A percentile compares a stretch with the other conserved stretches of the same genome.
Evolutionary conservation across 2,329 filamentous ascomycete genomes (phyloP).

Genomic region (Amauroascus niger): DNA sequence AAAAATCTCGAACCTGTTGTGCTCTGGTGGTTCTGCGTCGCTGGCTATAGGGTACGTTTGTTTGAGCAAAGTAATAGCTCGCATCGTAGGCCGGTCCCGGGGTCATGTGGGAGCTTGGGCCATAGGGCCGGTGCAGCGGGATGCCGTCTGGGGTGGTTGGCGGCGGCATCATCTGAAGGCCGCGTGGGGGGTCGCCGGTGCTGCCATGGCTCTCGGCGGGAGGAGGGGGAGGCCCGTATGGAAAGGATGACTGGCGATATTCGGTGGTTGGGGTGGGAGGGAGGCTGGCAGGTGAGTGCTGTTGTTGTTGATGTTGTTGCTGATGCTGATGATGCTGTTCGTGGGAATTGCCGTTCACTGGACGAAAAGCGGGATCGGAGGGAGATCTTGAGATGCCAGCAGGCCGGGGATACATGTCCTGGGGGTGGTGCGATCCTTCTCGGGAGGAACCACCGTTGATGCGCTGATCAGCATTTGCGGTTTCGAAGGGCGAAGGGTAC

Average conservation of each 20-base stretch:
- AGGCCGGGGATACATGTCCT: conserved; percentile 20
- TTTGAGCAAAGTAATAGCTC: conserved; percentile 25
- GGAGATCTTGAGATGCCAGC: background rate
- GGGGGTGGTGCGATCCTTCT: conserved; percentile 16
- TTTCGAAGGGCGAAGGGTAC: conserved; percentile 6
- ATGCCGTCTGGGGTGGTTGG: conserved; percentile 11
- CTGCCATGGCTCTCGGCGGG: conserved; percentile 22
- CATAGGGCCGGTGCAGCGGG: conserved; percentile 16
- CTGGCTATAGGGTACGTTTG: conserved; percentile 20
- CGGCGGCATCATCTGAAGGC: conserved; percentile 26
- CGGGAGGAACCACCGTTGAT: conserved; percentile 25
- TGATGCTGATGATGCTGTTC: too few relatives aligned
- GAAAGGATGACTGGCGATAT: conserved; percentile 3
- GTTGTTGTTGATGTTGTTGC: too few relatives aligned
- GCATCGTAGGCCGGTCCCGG: conserved; percentile 28
- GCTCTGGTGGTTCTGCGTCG: conserved; percentile 34
- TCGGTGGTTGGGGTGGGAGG: conserved; percentile 7
- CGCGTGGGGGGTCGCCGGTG: conserved; percentile 24
- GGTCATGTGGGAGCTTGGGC: conserved; percentile 22
- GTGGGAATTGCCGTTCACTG: conserved; percentile 8
- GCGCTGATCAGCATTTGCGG: conserved; percentile 13
- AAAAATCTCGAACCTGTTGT: conserved; percentile 28
- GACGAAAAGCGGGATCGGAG: conserved; percentile 5
- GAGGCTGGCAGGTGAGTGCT: background rate
- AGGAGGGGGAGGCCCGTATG: conserved; percentile 10